Percentiles rank a stretch among this genome's conserved stretches.
phyloP scores from a whole-genome alignment of 2,329 filamentous ascomycete genomes.

The Paecilomyces sp. region DNA sequence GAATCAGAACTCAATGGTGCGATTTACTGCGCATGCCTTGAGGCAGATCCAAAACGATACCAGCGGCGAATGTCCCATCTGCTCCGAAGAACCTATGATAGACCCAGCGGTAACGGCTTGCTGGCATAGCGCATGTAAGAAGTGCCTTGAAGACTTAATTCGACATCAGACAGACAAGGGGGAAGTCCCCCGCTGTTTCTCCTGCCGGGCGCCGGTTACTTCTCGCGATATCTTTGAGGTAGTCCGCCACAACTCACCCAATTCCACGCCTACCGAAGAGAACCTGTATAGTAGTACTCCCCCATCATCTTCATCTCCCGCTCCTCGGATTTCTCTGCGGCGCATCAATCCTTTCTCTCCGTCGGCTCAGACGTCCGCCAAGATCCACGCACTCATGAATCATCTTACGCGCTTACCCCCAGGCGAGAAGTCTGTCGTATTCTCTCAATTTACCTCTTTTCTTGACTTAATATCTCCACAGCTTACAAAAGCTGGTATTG shows the following conservation, averaged over 20 bases:
- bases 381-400: conserved; percentile 71
- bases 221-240: conserved; percentile 87
- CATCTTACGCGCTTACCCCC: conserved; percentile 68
- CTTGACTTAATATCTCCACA: conserved; percentile 84
- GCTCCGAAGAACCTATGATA: conserved; percentile 90
- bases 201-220: conserved; percentile 77
- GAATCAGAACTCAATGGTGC: conserved; percentile 53
- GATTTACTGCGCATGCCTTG: conserved; percentile 79
- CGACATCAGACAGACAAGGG: conserved; percentile 74
- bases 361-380: conserved; percentile 60
- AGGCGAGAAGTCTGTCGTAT: conserved; percentile 79
- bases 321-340: conserved; percentile 52
- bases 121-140: conserved; percentile 96
- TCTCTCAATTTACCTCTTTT: conserved; percentile 96
- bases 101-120: conserved; percentile 92
- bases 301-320: conserved; percentile 22
- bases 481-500: conserved; percentile 63
- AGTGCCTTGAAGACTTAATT: conserved; percentile 85
- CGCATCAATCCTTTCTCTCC: conserved; percentile 58
- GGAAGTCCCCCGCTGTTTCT: conserved; percentile 76
- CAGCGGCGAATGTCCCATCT: conserved; percentile 86
- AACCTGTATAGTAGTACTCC: conserved; percentile 36
- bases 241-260: conserved; percentile 57
- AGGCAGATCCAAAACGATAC: conserved; percentile 87
- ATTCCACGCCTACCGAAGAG: conserved; percentile 37